Conservation (phyloP, 305 asterid species). For the Withania somnifera region DNA sequence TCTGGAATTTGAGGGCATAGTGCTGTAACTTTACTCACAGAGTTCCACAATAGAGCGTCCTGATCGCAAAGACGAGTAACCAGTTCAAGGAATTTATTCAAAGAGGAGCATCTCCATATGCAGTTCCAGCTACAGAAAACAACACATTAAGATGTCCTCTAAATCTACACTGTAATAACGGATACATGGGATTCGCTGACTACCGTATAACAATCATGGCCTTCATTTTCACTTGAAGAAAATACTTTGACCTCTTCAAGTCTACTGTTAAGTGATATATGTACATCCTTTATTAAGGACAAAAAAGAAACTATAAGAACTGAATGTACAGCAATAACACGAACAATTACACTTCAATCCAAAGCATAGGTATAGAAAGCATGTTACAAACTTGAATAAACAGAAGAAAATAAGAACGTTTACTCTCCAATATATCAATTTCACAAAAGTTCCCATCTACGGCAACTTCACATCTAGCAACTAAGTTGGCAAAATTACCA, state of each 20-base stretch:
- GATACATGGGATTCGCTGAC: no score
- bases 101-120: no score
- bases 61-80: no score
- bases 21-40: no score
- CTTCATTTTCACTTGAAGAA: background rate
- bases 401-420: background rate
- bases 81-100: no score
- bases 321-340: background rate
- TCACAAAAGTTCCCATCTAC: background rate
- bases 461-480: background rate
- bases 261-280: background rate
- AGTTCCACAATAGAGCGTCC: no score
- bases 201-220: no score
- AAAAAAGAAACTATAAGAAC: no score
- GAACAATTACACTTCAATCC: background rate
- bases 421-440: background rate
- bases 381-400: background rate
- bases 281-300: no score
- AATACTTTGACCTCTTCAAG: background rate
- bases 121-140: no score
- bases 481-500: background rate
- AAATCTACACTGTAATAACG: no score
- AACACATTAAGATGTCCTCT: no score
- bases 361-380: background rate
- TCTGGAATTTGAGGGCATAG: conserved; percentile 60